Base-by-base conservation (phyloP, 768 basidiomycete genomes). In the Chalciporus chontae region DNA sequence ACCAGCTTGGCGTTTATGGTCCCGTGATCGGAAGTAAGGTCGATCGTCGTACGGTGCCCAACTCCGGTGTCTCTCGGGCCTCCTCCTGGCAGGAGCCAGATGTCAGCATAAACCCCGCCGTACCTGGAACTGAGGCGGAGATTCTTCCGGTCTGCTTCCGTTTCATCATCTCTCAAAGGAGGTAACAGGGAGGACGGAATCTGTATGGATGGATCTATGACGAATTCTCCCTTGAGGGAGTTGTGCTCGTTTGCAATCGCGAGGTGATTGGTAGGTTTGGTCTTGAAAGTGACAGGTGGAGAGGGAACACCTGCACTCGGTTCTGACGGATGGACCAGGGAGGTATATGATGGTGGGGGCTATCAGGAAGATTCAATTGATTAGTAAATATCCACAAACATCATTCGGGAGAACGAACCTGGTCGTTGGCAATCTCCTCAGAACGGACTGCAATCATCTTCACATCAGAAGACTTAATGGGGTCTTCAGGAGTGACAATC, bases 131-230 rank as follows among this genome's bases (percentile, higher is more conserved):
- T 54, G 8, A 77, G 53, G 8, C 45, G 60, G 1, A 79, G 49
- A 50, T 77, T 76, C 24, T 63, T 72, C 32, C 78, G 64, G 1
- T 69, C 66, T 2, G 52, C 61, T 46, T 75, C 75, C 0, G 70
- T 67, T 52, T 75, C 69, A 18, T 60, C 67, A 0, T 47, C 45
- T 5, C 44, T 37, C 0, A 79, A 55, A 19, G 77, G 71, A 3
- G 75, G 70, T 7, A 79, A 61, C 32, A 76, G 45, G 15, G 66
- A 48, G 0, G 57, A 4, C 0, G 79, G 77, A 40, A 80, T 68
- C 10, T 44, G 26, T 18, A 79, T 59, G 17, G 61, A 51, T 1
- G 79, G 73, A 49, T 80, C 73, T 36, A 80, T 62, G 29, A 74
- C 58, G 64, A 76, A 79, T 43, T 64, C 57, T 32, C 67, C 65